Evolutionary conservation across 352 stramenopile species (phyloP).

Genomic region (Pythium pyrilobum): DNA sequence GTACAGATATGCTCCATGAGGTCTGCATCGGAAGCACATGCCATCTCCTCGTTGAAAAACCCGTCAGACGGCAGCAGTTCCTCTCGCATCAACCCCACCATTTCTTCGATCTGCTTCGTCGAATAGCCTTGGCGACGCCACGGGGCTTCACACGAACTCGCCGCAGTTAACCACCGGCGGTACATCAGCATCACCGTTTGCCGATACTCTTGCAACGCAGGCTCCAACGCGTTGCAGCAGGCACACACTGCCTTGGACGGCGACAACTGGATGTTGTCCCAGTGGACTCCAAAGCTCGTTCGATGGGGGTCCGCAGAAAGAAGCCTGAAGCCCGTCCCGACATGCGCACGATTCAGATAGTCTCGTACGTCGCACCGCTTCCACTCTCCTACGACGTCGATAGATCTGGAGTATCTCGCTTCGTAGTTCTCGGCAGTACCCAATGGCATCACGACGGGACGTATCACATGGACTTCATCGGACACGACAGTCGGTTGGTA

Average conservation of each 20-base stretch:
- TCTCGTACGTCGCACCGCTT: not conserved
- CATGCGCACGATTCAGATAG: not conserved
- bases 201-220: not conserved
- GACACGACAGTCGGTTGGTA: not conserved
- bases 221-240: not conserved
- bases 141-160: not conserved
- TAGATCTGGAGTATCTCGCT: too few relatives aligned
- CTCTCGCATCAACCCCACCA: not conserved
- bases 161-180: not conserved
- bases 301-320: not conserved
- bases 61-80: not conserved
- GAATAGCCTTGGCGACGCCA: not conserved
- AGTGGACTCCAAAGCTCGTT: slow-evolving; percentile 4
- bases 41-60: slow-evolving; percentile 9
- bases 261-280: slow-evolving; percentile 7
- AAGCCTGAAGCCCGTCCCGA: not conserved
- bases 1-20: slow-evolving; percentile 8
- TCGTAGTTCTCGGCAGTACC: not conserved
- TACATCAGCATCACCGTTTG: slow-evolving; percentile 1
- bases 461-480: slow-evolving; percentile 4
- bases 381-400: not conserved
- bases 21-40: not conserved
- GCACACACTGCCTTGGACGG: not conserved
- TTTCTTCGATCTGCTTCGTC: not conserved
- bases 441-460: not conserved